Conservation (phyloP, 2,329 filamentous ascomycete genomes). For the Hymenoscyphus salicellus region DNA sequence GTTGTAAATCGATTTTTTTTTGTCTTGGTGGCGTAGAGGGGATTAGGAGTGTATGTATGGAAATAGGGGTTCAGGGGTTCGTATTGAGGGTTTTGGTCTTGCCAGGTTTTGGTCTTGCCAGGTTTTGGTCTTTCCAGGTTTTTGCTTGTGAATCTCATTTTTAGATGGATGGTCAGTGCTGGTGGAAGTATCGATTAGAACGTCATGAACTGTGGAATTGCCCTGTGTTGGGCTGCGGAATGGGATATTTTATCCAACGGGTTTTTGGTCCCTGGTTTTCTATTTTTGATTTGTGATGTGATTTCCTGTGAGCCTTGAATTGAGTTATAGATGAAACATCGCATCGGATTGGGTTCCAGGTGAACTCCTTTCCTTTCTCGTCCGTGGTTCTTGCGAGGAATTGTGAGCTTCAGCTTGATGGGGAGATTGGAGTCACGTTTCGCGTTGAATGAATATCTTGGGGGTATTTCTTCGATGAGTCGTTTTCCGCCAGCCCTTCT, state of each 20-base stretch:
- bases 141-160: background rate
- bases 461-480: background rate
- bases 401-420: background rate
- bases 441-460: background rate
- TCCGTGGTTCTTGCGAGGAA: background rate
- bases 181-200: background rate
- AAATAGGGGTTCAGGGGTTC: conserved; percentile 2
- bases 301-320: too few relatives aligned
- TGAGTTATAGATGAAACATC: too few relatives aligned
- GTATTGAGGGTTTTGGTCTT: background rate
- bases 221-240: too few relatives aligned
- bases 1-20: background rate
- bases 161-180: background rate
- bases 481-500: background rate
- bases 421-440: background rate
- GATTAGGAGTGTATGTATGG: background rate
- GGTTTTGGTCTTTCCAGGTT: background rate
- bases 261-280: background rate
- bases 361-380: too few relatives aligned
- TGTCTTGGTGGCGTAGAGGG: background rate
- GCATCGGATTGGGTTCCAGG: too few relatives aligned
- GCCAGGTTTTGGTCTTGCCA: too few relatives aligned
- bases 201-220: background rate
- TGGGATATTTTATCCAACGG: background rate
- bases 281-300: background rate